phyloP scores from a whole-genome alignment of 2,329 filamentous ascomycete species.

The Tolypocladium tropicale region DNA sequence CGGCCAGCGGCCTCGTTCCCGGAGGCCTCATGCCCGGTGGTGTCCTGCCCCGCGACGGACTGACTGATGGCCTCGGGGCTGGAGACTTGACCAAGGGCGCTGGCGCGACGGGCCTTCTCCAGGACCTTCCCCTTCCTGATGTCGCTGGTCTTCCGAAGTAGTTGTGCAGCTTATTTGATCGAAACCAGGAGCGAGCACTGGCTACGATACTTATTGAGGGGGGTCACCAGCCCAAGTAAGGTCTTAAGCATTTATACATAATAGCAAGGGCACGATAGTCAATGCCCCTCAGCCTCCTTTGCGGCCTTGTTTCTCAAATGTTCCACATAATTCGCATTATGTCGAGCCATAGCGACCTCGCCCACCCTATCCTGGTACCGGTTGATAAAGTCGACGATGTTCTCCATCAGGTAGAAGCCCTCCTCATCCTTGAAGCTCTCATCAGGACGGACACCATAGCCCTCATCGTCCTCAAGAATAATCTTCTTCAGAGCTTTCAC shows the following conservation, averaged over 20 bases:
- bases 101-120: no score
- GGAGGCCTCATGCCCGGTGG: background rate
- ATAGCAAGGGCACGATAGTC: no score
- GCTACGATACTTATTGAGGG: background rate
- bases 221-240: background rate
- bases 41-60: background rate
- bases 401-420: constrained; percentile 33
- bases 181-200: background rate
- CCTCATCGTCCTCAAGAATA: constrained; percentile 32
- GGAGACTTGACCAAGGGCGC: background rate
- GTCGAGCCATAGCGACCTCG: constrained; percentile 17
- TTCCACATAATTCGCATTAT: constrained; percentile 8
- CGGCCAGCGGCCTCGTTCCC: background rate
- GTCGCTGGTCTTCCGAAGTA: background rate
- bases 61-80: background rate
- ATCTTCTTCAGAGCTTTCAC: constrained; percentile 37
- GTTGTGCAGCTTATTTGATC: background rate
- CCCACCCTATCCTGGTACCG: constrained; percentile 27
- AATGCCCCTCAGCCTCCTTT: background rate
- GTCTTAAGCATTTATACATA: background rate
- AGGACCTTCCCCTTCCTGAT: background rate
- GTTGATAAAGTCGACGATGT: constrained; percentile 30
- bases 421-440: constrained; percentile 19
- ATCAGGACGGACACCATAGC: constrained; percentile 22
- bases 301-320: background rate